Base-by-base conservation (phyloP, 768 basidiomycete genomes). In the Tricholomella constricta region DNA sequence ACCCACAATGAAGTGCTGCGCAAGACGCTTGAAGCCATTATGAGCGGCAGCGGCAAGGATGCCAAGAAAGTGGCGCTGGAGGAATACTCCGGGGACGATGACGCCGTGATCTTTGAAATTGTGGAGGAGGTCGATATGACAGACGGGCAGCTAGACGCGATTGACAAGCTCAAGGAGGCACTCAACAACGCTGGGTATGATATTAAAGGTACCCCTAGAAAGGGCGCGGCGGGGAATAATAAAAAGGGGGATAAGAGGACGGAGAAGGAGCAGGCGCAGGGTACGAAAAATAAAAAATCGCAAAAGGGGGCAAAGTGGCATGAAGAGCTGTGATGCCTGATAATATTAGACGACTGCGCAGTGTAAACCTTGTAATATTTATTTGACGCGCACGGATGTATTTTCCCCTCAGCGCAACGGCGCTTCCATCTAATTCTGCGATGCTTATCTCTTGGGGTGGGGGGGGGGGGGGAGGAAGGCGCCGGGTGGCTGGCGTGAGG, bases 101-200 rank as follows among this genome's bases (percentile, higher is more conserved):
- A 73, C n/a, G 68, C 71, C 48, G 59, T 78, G 46, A 54, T 79
- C 17, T 67, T 79, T 48, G 71, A 77, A 61, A 67, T 81, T 50
- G 58, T 75, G 34, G 82, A 81, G 46, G 79, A 78, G 31, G 64
- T 72, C 45, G 73, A 72, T 5, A 48, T 71, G 50, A 75, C 75
- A 40, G 71, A 58, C 35, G 63, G 59, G 31, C 68, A 72, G 54
- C 58, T 70, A 40, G 69, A 71, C 52, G 71, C 77, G 60, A 63
- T 71, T 57, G 74, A 79, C 51, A 71, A 69, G 35, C 66, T 87
- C 40, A 71, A 73, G 35, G 77, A 82, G 12, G 73, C 77, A 34
- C 64, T 89, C 37, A 78, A 79, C 22, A 79, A 75, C 22, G 82
- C 79, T 17, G 81, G 83, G 3, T 75, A 72, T 58, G 78, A 85